Percentiles rank a stretch among this genome's conserved stretches.
phyloP scores from a whole-genome alignment of 2,329 filamentous ascomycete genomes.

The Talaromyces sp. region DNA sequence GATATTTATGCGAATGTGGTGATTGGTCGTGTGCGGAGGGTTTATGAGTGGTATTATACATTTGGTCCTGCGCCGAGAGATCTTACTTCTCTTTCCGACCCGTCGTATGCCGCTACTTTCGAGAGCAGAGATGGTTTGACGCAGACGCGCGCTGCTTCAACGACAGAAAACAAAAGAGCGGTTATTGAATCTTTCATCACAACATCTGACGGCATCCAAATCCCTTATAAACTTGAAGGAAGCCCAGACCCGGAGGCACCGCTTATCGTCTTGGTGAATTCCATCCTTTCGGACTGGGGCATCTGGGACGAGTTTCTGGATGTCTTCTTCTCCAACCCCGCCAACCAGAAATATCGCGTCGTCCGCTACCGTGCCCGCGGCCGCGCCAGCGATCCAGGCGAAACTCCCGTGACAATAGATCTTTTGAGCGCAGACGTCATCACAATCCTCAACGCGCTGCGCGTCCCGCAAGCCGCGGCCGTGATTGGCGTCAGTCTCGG shows the following conservation, averaged over 20 bases:
- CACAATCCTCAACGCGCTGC: slow-evolving; percentile 65
- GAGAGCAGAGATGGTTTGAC: slow-evolving; percentile 57
- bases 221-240: slow-evolving; percentile 76
- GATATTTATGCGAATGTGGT: slow-evolving; percentile 62
- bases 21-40: slow-evolving; percentile 56
- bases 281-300: slow-evolving; percentile 70
- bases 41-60: slow-evolving; percentile 73
- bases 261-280: slow-evolving; percentile 74
- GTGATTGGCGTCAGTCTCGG: slow-evolving; percentile 79
- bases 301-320: slow-evolving; percentile 79
- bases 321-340: slow-evolving; percentile 54
- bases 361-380: slow-evolving; percentile 77
- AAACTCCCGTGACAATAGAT: slow-evolving; percentile 58
- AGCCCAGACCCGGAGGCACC: slow-evolving; percentile 65
- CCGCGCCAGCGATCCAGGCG: slow-evolving; percentile 48
- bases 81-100: slow-evolving; percentile 55
- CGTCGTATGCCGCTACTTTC: slow-evolving; percentile 52
- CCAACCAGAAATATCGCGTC: slow-evolving; percentile 65
- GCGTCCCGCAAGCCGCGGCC: slow-evolving; percentile 64
- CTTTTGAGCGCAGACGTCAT: slow-evolving; percentile 67
- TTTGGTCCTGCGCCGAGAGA: slow-evolving; percentile 75
- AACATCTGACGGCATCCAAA: slow-evolving; percentile 63
- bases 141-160: slow-evolving; percentile 51
- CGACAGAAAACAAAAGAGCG: slow-evolving; percentile 42
- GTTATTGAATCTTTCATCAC: slow-evolving; percentile 67